Percentiles rank a stretch among this genome's conserved stretches.
Conservation (phyloP, 2,329 filamentous ascomycete species). For the Periconia digitata region DNA sequence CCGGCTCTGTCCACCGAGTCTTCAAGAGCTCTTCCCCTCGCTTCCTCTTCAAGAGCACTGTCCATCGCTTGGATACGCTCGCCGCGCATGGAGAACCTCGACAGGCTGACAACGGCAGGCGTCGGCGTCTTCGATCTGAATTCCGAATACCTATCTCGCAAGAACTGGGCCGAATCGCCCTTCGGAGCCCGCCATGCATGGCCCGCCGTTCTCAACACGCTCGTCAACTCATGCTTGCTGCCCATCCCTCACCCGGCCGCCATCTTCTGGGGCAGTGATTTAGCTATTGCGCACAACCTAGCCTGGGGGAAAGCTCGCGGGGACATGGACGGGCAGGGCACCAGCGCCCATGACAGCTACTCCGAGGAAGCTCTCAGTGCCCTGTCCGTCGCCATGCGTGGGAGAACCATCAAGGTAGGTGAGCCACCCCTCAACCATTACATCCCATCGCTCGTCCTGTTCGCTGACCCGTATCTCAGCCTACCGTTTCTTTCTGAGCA, state of each 20-base stretch:
- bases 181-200: slow-evolving; percentile 40
- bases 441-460: slow-evolving; percentile 2
- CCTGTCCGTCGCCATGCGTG: slow-evolving; percentile 37
- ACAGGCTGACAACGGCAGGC: slow-evolving; percentile 33
- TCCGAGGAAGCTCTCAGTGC: slow-evolving; percentile 36
- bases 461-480: slow-evolving; percentile 19
- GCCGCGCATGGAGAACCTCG: slow-evolving; percentile 32
- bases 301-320: slow-evolving; percentile 43
- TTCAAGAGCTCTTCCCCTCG: neutral
- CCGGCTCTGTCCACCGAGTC: neutral
- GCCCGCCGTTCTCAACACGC: slow-evolving; percentile 34
- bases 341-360: slow-evolving; percentile 33
- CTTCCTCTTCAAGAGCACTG: too few species aligned
- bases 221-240: slow-evolving; percentile 40
- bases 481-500: slow-evolving; percentile 27
- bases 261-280: slow-evolving; percentile 46
- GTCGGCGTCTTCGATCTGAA: slow-evolving; percentile 36
- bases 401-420: slow-evolving; percentile 43
- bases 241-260: slow-evolving; percentile 46
- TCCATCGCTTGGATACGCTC: too few species aligned
- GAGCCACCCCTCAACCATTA: slow-evolving; percentile 24
- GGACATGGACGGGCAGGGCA: slow-evolving; percentile 38
- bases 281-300: slow-evolving; percentile 45
- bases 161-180: slow-evolving; percentile 31
- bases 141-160: slow-evolving; percentile 25